Base-by-base conservation (phyloP, 1,284 basidiomycete genomes). In the Cryptococcus sp. region DNA sequence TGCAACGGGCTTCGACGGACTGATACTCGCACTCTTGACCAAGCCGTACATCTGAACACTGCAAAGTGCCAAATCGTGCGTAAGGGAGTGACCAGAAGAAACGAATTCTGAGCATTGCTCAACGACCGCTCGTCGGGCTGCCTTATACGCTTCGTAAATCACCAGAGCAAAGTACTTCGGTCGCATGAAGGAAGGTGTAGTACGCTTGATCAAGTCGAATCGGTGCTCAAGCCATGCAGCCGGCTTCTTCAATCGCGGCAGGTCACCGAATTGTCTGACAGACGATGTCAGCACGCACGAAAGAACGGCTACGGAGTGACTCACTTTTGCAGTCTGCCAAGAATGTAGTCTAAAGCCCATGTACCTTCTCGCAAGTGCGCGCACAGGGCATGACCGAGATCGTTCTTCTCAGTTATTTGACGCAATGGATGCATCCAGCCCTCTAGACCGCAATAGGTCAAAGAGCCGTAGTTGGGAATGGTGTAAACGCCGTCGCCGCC, bases 161-260 rank as follows among this genome's bases (percentile, higher is more conserved):
- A 95, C 84, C 55, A 97, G 83, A 2, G 92, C 89, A 66, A 97
- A 97, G 79, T 90, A 96, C 74, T 93, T 96, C 19, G 94, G 93
- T 19, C 93, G 85, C 75, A 97, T 82, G 80, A 92, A 93, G 8
- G 88, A 84, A 2, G 93, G 90, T 8, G 88, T 86, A 15, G 82
- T 83, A 1, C 77, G 70, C 69, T 89, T 88, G 70, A 97, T 84
- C 23, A 85, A 81, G 51, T 93, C 88, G 65, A 94, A 89, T 22
- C 91, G 84, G 64, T 89, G 85, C 72, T 87, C 85, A 70, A 94
- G 82, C 93, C 93, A 97, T 50, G 83, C 77, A 11, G 87, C 87
- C 1, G 91, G 87, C 59, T 82, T 83, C 2, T 74, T 79, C 16
- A 97, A 83, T 34, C 84, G 83, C 0, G 91, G 91, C 67, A 89